Evolutionary conservation across 2,329 filamentous ascomycete species (phyloP), one percentile per base, ranked within the genome.

Genomic region (Ceratocystis diversiconidia): DNA sequence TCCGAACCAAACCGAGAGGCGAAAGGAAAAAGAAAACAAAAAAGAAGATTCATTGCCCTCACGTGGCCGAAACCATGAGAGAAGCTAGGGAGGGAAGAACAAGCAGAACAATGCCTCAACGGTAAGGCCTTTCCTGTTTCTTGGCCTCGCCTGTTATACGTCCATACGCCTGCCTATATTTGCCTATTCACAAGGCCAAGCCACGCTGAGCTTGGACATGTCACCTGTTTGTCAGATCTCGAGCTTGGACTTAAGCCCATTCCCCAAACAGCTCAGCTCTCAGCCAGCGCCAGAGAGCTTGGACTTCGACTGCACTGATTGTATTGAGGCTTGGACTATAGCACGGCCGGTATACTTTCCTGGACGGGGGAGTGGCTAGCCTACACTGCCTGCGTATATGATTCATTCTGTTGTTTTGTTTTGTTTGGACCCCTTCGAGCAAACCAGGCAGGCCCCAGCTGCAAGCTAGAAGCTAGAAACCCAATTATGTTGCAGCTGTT

Each of bases 161-260:
- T 41, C 36, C 36, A 41, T 41, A 41, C 36, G 19, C n/a, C 6
- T 57, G 28, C 55, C n/a, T 8, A 36, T 59, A 25, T 17, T 59
- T n/a, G 8, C 30, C 12, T 41, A 41, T 15, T 41, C 36, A 41
- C 36, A 41, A 41, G 36, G 36, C 36, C 10, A 41, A 41, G 36
- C 36, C 36, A 41, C 36, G 36, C 36, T 41, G 30, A n/a, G 30
- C 55, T 59, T 32, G 55, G 55, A 59, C 55, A 32, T 59, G 55
- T 59, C 55, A 59, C 55, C 36, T 59, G 55, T 59, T 59, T 59
- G 55, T 59, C 55, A 59, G 55, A 59, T 59, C 55, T 8, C 48
- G 15, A 25, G 48, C 48, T 25, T 52, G 48, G 48, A 25, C 48
- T 52, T 15, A 7, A 10, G 12, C 30, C 55, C 8, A 17, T 32